These are phyloP conservation scores for Coix lacrymajobi DNA, from an alignment of 176 grass and related monocot genomes.

Conservation along the genomic window DNA sequence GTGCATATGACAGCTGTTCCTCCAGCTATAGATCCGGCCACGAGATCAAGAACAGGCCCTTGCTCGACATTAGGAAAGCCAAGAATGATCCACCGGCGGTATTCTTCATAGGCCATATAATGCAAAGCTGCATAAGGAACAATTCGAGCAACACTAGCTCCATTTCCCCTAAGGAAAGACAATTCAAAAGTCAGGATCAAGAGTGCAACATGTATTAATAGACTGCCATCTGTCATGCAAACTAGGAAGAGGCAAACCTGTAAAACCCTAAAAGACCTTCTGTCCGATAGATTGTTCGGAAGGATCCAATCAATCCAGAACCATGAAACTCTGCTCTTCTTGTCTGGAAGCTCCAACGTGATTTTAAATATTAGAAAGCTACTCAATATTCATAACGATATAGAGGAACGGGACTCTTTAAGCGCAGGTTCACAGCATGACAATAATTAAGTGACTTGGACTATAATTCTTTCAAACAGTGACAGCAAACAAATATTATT, in stretches of 20 bases:
- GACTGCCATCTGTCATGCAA: not conserved
- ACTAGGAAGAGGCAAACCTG: conserved; percentile 46
- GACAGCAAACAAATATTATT: not conserved
- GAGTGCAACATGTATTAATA: not conserved
- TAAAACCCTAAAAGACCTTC: conserved; percentile 96
- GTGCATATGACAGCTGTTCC: conserved; percentile 94
- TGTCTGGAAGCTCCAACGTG: conserved; percentile 50
- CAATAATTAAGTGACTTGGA: conserved; percentile 2
- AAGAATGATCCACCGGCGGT: conserved; percentile 88
- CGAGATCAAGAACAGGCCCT: conserved; percentile 86
- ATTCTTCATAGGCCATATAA: conserved; percentile 99
- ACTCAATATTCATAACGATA: not conserved
- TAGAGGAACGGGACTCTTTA: not conserved
- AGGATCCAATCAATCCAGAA: conserved; percentile 78
- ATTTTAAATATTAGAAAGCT: conserved; percentile 12
- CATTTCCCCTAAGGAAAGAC: conserved; percentile 67
- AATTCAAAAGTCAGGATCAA: conserved; percentile 24
- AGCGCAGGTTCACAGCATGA: not conserved
- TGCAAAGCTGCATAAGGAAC: conserved; percentile 96
- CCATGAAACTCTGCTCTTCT: conserved; percentile 83
- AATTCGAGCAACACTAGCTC: conserved; percentile 89
- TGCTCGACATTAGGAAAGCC: conserved; percentile 72
- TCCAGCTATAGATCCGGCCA: conserved; percentile 80
- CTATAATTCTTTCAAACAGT: not conserved
- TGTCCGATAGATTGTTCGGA: conserved; percentile 71